Conservation (phyloP, 345 rosid species). For the Salix exigua region DNA sequence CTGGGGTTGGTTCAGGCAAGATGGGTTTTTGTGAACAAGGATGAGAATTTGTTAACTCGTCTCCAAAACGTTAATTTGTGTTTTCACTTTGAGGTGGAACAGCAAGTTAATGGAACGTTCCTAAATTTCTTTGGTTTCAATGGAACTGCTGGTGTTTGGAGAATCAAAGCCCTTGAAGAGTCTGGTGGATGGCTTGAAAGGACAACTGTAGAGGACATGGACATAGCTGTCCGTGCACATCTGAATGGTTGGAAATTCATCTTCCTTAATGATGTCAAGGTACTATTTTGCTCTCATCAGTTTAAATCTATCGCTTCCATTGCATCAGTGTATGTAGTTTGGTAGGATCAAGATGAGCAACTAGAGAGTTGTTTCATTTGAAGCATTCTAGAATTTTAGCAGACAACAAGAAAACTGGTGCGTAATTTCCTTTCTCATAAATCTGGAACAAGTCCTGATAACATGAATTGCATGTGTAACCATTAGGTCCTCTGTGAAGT, state of each 20-base stretch:
- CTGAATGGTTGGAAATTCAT: slow-evolving; percentile 86
- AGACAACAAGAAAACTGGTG: not conserved
- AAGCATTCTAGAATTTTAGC: not conserved
- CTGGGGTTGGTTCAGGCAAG: slow-evolving; percentile 76
- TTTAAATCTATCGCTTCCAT: not conserved
- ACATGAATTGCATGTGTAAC: slow-evolving; percentile 7
- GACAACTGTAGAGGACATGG: slow-evolving; percentile 87
- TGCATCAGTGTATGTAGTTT: not conserved
- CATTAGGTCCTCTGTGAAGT: slow-evolving; percentile 77
- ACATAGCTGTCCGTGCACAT: slow-evolving; percentile 86
- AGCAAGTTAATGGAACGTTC: slow-evolving; percentile 72
- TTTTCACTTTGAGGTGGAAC: slow-evolving; percentile 83
- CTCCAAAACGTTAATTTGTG: slow-evolving; percentile 79
- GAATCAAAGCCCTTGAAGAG: slow-evolving; percentile 79
- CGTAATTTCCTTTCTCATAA: not conserved
- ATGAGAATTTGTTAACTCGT: slow-evolving; percentile 79
- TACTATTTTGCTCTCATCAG: slow-evolving; percentile 8
- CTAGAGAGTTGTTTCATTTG: not conserved
- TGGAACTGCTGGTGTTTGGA: slow-evolving; percentile 92
- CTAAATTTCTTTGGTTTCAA: slow-evolving; percentile 86
- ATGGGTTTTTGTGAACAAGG: slow-evolving; percentile 82
- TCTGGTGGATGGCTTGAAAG: slow-evolving; percentile 94
- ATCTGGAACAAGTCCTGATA: not conserved
- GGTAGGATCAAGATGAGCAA: not conserved
- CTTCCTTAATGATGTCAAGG: slow-evolving; percentile 79